Evolutionary conservation across 192 early-diverging fungal species (phyloP), one percentile per base, ranked within the genome.

Genomic region (Podila verticillata): DNA sequence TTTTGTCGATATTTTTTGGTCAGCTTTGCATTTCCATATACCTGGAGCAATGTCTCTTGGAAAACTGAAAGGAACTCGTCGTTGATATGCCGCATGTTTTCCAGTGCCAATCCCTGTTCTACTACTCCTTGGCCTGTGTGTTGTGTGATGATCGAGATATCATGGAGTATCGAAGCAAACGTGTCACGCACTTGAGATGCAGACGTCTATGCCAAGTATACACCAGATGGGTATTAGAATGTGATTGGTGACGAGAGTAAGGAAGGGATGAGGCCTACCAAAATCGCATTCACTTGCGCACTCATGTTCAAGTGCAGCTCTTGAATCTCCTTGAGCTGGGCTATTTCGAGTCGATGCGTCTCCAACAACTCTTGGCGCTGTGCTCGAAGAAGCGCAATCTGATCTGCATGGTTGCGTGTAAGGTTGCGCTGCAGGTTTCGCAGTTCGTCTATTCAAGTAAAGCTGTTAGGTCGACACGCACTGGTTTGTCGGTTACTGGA

Each of bases 341-440:
- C 24, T 5, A 29, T 63, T 47, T 70, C 68, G 8, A 70, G 26
- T 28, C 35, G 61, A 57, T 78, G 68, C 9, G 57, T 66, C 29
- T 78, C 68, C 6, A 31, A 1, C 57, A 78, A 5, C 24, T 61
- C 48, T 12, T 48, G 29, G 5, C 49, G 67, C 2, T 78, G 67
- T 26, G 64, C 63, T 1, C 61, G 56, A 19, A 78, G 31, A 8
- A 70, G 36, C 7, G 19, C 36, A 19, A 66, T 59, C 20, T 78
- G 74, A 4, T 70, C 68, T 22, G 44, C 22, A 28, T 78, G 74
- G 5, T 48, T 65, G 3, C 48, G 63, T 2, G 68, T 57, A 32
- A 78, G 19, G 28, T 70, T 78, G 47, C 47, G 26, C 24, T 78
- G 74, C 9, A 70, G 15, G 0, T 13, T 30, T 15, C 64, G 63